These are phyloP conservation scores for Ustilago xerochloae DNA, from an alignment of 1,284 basidiomycete species.

Conservation along the genomic window DNA sequence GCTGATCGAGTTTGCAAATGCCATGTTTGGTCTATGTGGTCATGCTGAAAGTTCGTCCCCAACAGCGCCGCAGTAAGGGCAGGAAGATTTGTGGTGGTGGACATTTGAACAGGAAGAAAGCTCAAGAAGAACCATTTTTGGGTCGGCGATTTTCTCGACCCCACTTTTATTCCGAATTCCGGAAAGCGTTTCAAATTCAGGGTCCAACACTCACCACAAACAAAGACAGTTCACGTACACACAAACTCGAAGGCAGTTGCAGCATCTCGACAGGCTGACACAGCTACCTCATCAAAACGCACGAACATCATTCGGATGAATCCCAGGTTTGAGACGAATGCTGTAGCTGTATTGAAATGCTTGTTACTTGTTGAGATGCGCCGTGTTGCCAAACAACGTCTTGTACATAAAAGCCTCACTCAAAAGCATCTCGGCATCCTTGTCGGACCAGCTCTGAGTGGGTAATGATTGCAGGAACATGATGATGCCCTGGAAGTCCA, in stretches of 20 bases:
- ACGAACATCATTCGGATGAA: too few relatives aligned
- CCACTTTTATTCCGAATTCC: conserved; percentile 13
- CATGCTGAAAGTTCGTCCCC: background rate
- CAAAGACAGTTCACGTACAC: too few relatives aligned
- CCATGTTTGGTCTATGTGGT: background rate
- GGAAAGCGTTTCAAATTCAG: too few relatives aligned
- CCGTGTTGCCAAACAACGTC: conserved; percentile 65
- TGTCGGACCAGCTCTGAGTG: conserved; percentile 92
- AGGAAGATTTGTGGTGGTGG: background rate
- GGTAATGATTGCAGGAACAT: conserved; percentile 98
- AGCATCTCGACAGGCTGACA: too few relatives aligned
- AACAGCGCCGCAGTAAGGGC: background rate
- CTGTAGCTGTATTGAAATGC: background rate
- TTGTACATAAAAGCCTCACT: conserved; percentile 88
- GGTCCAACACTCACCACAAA: too few relatives aligned
- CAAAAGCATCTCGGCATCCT: conserved; percentile 92
- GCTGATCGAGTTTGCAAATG: too few relatives aligned
- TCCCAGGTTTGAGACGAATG: background rate
- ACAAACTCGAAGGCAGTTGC: too few relatives aligned
- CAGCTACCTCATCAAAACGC: too few relatives aligned
- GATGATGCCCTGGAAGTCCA: conserved; percentile 82
- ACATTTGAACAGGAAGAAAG: background rate
- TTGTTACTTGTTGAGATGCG: conserved; percentile 57
- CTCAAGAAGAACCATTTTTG: background rate
- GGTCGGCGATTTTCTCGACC: conserved; percentile 1